A percentile compares a stretch with the other conserved stretches of the same genome.
phyloP scores from a whole-genome alignment of 305 asterid genomes.

The Withania somnifera region DNA sequence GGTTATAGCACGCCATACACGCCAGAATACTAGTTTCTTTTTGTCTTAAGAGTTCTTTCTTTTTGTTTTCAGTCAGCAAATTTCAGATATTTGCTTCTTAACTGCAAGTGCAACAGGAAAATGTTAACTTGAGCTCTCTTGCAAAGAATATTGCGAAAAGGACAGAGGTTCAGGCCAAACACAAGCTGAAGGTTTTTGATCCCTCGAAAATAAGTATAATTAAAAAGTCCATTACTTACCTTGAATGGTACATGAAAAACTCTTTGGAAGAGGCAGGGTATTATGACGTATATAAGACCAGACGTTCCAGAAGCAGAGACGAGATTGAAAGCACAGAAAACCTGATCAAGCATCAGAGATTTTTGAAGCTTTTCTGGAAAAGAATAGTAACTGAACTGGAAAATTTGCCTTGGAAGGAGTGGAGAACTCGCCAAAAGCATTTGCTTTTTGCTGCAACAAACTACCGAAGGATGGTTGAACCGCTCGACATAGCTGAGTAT shows the following conservation, averaged over 20 bases:
- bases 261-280: constrained; percentile 10
- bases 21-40: neutral
- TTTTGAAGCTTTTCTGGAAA: constrained; percentile 14
- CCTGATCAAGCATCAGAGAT: constrained; percentile 8
- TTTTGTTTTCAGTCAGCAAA: neutral
- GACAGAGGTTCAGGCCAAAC: neutral
- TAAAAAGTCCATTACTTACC: constrained; percentile 13
- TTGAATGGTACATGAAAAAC: constrained; percentile 20
- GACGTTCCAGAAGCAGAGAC: constrained; percentile 1
- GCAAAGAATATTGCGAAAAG: neutral
- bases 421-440: constrained; percentile 3
- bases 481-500: constrained; percentile 23
- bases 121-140: neutral
- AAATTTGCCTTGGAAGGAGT: constrained; percentile 12
- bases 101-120: constrained; percentile 8
- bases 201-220: constrained; percentile 12
- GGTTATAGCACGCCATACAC: neutral
- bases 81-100: neutral
- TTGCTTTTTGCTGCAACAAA: constrained; percentile 20
- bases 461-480: constrained; percentile 22
- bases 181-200: constrained; percentile 5
- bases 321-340: constrained; percentile 12
- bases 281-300: constrained; percentile 15
- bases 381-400: constrained; percentile 12
- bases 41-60: neutral